Evolutionary conservation across 2,329 filamentous ascomycete genomes (phyloP), one percentile per base, ranked within the genome.

Genomic region (Verticillium klebahnii): DNA sequence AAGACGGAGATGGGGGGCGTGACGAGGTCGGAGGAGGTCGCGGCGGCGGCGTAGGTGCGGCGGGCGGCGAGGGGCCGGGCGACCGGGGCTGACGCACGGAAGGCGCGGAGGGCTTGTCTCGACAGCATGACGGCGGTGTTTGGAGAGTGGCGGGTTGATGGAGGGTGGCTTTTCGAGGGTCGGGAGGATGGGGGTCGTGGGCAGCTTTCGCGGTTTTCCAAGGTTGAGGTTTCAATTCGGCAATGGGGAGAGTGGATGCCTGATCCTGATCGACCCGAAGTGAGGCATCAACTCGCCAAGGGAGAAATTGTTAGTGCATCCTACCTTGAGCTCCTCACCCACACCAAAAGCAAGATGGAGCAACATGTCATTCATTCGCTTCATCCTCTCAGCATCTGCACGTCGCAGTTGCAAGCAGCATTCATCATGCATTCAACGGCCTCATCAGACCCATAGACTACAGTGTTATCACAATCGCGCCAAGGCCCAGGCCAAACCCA

Each of bases 1-100:
- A 92, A 99, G 74, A 99, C 87, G 72, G 93, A 86, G 75, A 97
- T 84, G 70, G 95, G 95, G 72, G 94, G 88, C 85, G 91, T 93
- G 77, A 87, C 80, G 65, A 89, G 87, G 76, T 87, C 81, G 73
- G 83, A 77, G 73, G 85, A 77, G 73, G 85, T 82, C 66, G 84
- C 79, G 67, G 83, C 79, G 67, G 92, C 91, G 73, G 92, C 92
- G 80, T 92, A 97, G 78, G 86, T 87, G 78, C 93, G 89, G 63
- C 70, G 61, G 65, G 85, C 78, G 70, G 85, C 83, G 75, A 89
- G 80, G 72, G 82, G 77, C 69, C 79, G 76, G 73, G 82, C 80
- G 50, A 63, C 63, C 77, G 89, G 82, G 74, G 85, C 81, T 69
- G 83, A 82, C 71, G 82, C 78, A 73, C 83, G 79, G 74, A 80